Conservation (phyloP, 2,329 filamentous ascomycete species). For the Curvularia lunata region DNA sequence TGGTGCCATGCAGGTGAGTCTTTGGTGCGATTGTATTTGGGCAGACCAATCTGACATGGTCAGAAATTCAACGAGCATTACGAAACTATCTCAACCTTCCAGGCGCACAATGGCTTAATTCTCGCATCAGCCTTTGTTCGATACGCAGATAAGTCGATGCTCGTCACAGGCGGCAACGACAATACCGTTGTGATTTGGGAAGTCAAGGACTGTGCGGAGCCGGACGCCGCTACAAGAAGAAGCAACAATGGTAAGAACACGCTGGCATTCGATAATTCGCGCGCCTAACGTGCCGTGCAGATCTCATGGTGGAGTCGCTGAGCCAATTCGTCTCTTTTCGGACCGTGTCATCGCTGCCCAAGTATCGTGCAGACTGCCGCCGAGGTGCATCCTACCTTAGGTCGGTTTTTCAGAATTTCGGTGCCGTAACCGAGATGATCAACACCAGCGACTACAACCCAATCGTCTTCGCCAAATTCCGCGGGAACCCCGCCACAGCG, state of each 20-base stretch:
- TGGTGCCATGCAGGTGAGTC: conserved; percentile 75
- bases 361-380: conserved; percentile 89
- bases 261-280: conserved; percentile 6
- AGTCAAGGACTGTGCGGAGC: conserved; percentile 63
- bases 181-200: conserved; percentile 89
- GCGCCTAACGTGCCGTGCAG: conserved; percentile 47
- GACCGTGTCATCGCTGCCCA: conserved; percentile 84
- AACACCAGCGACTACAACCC: conserved; percentile 85
- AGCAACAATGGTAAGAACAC: conserved; percentile 62
- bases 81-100: conserved; percentile 77
- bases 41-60: conserved; percentile 24
- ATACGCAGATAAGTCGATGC: conserved; percentile 76
- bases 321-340: conserved; percentile 89
- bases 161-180: conserved; percentile 93
- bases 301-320: conserved; percentile 68
- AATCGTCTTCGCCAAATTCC: conserved; percentile 90
- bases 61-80: conserved; percentile 82
- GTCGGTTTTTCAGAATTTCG: conserved; percentile 88
- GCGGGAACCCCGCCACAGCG: conserved; percentile 71
- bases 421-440: conserved; percentile 82
- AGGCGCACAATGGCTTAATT: conserved; percentile 85
- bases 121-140: conserved; percentile 79
- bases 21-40: neutral
- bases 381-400: conserved; percentile 90
- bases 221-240: conserved; percentile 54